Conservation (phyloP, 768 basidiomycete genomes). For the Tylopilus subfusipes region DNA sequence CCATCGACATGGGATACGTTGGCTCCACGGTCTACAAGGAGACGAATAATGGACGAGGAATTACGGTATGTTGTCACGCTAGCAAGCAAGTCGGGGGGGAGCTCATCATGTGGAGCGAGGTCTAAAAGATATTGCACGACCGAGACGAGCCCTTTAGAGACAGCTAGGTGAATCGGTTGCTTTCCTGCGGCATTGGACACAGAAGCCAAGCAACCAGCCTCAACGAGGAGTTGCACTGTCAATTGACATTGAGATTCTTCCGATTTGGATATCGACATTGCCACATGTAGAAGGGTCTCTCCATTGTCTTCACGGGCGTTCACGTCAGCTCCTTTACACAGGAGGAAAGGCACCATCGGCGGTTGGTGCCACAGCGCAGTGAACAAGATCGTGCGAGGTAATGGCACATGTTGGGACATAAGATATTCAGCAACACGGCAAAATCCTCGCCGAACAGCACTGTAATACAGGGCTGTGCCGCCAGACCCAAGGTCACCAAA, state of each 20-base stretch:
- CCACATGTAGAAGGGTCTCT: not conserved
- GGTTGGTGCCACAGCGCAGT: not conserved
- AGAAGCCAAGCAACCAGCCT: not conserved
- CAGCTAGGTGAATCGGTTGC: not conserved
- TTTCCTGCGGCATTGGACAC: not conserved
- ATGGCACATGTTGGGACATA: not conserved
- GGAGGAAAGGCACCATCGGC: not conserved
- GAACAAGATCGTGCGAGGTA: not conserved
- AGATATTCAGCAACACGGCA: not conserved
- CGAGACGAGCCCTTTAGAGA: not conserved
- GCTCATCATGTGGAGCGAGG: not conserved
- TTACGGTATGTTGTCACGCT: accelerated
- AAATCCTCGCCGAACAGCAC: not conserved
- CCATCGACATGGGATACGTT: not conserved
- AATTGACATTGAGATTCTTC: no score
- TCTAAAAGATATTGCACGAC: not conserved
- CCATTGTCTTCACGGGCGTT: not conserved
- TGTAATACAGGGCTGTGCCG: not conserved
- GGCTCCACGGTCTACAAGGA: not conserved
- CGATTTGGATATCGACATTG: not conserved
- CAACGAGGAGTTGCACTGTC: not conserved
- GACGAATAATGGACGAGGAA: not conserved
- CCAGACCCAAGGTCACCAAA: not conserved
- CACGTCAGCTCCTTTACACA: not conserved
- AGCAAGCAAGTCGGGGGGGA: no score